phyloP scores from a whole-genome alignment of 345 rosid species.

The thale cress (Arabidopsis thaliana) region DNA sequence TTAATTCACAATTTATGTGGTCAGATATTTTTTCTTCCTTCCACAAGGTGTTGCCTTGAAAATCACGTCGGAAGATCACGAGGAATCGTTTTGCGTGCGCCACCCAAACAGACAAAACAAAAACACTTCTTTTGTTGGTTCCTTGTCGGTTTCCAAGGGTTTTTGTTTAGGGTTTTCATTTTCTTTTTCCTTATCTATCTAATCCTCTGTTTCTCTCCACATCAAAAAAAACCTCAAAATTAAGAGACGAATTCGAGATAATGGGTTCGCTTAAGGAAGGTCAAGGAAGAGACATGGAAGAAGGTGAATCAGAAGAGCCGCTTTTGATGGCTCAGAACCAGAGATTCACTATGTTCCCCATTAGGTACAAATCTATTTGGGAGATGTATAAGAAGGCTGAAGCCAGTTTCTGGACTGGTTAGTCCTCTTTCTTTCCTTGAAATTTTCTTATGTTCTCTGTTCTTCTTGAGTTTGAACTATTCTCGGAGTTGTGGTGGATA shows the following conservation, averaged over 20 bases:
- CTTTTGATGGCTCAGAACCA: slow-evolving; percentile 67
- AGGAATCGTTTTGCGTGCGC: slow-evolving; percentile 5
- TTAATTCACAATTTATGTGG: no score
- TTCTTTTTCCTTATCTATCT: background rate
- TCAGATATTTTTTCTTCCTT: background rate
- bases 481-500: background rate
- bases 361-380: slow-evolving; percentile 72
- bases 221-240: slow-evolving; percentile 2
- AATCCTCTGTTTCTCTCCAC: slow-evolving; percentile 46
- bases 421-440: background rate
- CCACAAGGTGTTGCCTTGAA: slow-evolving; percentile 1
- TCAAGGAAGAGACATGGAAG: slow-evolving; percentile 28
- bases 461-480: background rate
- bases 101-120: slow-evolving; percentile 11
- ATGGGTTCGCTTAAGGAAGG: slow-evolving; percentile 40
- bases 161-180: slow-evolving; percentile 29
- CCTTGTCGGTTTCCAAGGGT: slow-evolving; percentile 36
- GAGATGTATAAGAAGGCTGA: slow-evolving; percentile 98
- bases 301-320: slow-evolving; percentile 55
- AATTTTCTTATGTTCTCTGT: background rate
- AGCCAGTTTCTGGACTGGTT: slow-evolving; percentile 96
- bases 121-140: background rate
- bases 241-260: slow-evolving; percentile 1
- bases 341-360: slow-evolving; percentile 95
- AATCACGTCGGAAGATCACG: slow-evolving; percentile 29